phyloP scores from a whole-genome alignment of 805 yeast genomes.

The Debaryomyces tyrocola region DNA sequence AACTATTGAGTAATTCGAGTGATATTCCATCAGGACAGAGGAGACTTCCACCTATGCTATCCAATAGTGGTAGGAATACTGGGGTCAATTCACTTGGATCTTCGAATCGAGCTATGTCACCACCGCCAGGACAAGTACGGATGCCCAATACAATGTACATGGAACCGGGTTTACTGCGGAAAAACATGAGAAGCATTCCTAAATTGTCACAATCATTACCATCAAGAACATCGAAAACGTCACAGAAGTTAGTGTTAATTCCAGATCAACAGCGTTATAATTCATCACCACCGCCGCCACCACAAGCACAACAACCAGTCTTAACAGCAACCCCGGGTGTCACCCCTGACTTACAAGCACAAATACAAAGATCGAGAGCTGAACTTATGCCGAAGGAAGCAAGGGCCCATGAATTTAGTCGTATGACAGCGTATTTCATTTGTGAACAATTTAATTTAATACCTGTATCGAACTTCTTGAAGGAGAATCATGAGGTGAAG shows the following conservation, averaged over 20 bases:
- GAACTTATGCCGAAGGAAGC: conserved; percentile 60
- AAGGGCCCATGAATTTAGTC: conserved; percentile 62
- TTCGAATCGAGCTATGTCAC: conserved; percentile 16
- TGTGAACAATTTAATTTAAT: conserved; percentile 77
- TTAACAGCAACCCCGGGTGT: conserved; percentile 5
- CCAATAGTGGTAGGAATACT: conserved; percentile 11
- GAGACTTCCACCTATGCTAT: conserved; percentile 36
- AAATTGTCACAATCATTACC: conserved; percentile 58
- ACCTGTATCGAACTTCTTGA: conserved; percentile 62
- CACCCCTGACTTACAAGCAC: conserved; percentile 21
- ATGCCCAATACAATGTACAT: background rate
- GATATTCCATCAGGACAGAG: conserved; percentile 85
- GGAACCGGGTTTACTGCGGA: conserved; percentile 7
- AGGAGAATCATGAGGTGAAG: conserved; percentile 72
- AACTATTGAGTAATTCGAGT: conserved; percentile 71
- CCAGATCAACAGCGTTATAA: conserved; percentile 54
- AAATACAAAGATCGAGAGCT: conserved; percentile 47
- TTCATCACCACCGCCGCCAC: conserved; percentile 15
- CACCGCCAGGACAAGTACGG: conserved; percentile 13
- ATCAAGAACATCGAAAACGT: conserved; percentile 77
- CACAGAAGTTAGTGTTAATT: conserved; percentile 82
- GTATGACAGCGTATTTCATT: conserved; percentile 90
- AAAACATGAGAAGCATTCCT: conserved; percentile 49
- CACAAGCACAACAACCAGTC: conserved; percentile 9
- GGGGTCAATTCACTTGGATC: conserved; percentile 2